These are phyloP conservation scores for Lipomyces starkeyi DNA, from an alignment of 805 yeast genomes.

Conservation along the genomic window DNA sequence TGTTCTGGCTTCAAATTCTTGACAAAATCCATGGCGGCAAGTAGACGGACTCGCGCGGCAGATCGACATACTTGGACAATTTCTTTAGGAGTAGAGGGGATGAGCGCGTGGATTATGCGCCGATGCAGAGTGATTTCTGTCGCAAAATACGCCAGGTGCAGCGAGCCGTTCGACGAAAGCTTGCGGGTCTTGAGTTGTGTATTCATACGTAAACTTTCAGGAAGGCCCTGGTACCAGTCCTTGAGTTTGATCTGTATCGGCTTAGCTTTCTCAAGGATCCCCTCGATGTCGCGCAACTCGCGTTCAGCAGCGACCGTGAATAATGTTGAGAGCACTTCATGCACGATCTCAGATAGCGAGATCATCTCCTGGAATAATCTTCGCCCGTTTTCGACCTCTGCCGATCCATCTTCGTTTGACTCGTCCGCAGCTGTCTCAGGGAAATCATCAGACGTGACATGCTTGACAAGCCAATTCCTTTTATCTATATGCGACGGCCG, in stretches of 20 bases:
- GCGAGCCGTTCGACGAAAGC: slow-evolving; percentile 65
- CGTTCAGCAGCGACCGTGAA: slow-evolving; percentile 72
- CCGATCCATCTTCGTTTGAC: slow-evolving; percentile 54
- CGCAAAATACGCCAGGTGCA: slow-evolving; percentile 41
- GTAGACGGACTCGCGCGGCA: slow-evolving; percentile 44
- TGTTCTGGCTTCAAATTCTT: slow-evolving; percentile 39
- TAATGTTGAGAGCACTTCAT: slow-evolving; percentile 73
- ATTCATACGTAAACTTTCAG: slow-evolving; percentile 42
- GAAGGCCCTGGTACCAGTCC: slow-evolving; percentile 47
- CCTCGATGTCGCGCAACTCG: slow-evolving; percentile 63
- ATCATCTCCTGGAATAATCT: slow-evolving; percentile 70
- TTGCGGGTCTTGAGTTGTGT: slow-evolving; percentile 70
- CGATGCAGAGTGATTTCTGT: slow-evolving; percentile 42
- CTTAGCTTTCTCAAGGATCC: slow-evolving; percentile 72
- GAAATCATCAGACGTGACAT: slow-evolving; percentile 55
- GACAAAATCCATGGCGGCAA: slow-evolving; percentile 42
- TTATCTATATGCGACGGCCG: slow-evolving; percentile 83
- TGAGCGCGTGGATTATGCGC: slow-evolving; percentile 53
- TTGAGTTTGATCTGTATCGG: slow-evolving; percentile 43
- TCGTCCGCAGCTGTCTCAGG: slow-evolving; percentile 42
- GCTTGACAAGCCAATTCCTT: slow-evolving; percentile 78
- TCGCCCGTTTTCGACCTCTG: slow-evolving; percentile 74
- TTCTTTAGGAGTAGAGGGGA: slow-evolving; percentile 51
- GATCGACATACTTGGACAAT: slow-evolving; percentile 35
- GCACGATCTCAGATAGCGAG: slow-evolving; percentile 67